phyloP scores from a whole-genome alignment of 495 filamentous ascomycete species.

The Hypoxylon lienhwacheense region DNA sequence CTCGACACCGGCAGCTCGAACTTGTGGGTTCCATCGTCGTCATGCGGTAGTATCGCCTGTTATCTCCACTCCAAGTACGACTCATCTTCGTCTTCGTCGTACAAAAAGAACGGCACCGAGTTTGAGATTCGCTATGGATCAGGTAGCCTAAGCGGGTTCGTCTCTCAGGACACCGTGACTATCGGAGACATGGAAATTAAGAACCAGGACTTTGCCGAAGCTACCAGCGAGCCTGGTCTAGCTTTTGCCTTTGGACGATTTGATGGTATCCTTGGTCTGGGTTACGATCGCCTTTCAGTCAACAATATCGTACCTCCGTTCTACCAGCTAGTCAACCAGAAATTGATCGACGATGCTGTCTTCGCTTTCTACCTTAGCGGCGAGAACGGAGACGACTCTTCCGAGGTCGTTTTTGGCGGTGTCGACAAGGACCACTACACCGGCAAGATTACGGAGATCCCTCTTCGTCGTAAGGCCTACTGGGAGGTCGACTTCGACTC shows the following conservation, averaged over 20 bases:
- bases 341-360: conserved; percentile 84
- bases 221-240: conserved; percentile 88
- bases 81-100: conserved; percentile 84
- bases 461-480: conserved; percentile 96
- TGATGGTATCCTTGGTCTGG: conserved; percentile 95
- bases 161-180: conserved; percentile 79
- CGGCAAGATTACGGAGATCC: conserved; percentile 89
- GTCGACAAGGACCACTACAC: conserved; percentile 83
- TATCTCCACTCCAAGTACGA: conserved; percentile 98
- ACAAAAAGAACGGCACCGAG: conserved; percentile 85
- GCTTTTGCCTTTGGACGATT: conserved; percentile 98
- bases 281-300: conserved; percentile 93
- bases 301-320: conserved; percentile 93
- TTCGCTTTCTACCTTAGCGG: conserved; percentile 95
- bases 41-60: conserved; percentile 96
- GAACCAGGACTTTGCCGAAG: conserved; percentile 92
- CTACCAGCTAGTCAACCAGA: conserved; percentile 92
- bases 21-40: conserved; percentile 91
- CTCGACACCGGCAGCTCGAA: conserved; percentile 99
- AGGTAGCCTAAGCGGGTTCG: conserved; percentile 89
- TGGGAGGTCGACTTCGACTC: conserved; percentile 98
- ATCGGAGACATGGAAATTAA: conserved; percentile 90
- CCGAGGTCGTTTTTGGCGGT: conserved; percentile 90
- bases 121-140: conserved; percentile 98
- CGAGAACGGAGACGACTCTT: conserved; percentile 69